Evolutionary conservation across 169 alveolate species (phyloP), one percentile per base, ranked within the genome.

Genomic region (Plasmodium vinckei): DNA sequence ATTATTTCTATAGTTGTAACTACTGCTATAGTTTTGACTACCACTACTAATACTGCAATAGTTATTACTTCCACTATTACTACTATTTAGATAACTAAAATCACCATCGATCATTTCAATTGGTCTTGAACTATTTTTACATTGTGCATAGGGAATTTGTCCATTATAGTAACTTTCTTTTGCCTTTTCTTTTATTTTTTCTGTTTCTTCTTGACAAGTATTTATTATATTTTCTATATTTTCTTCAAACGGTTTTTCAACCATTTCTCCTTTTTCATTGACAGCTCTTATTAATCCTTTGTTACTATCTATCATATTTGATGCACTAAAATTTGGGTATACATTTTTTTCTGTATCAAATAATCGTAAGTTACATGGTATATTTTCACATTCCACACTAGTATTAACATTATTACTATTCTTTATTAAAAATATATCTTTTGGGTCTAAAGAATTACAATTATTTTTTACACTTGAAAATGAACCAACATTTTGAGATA

Each of bases 401-500:
- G 21, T 25, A 13, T 33, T 27, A 15, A 67, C 71, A 53, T 60
- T 54, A 67, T 23, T 64, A 33, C 42, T 33, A 56, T 79, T 64
- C 9, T 67, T 79, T 49, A 49, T 47, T 7, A 69, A 17, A 79
- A 25, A 53, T n/a, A 49, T 60, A 53, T 79, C 82, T 39, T 60
- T 67, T 5, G 23, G 4, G 9, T 49, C 79, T 12, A 13, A 44
- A 13, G 70, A 17, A 42, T 21, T 46, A 33, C 64, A 44, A 4
- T 21, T 23, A 57, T 82, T 82, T 6, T 67, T 67, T 70, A 82
- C 49, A 23, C 23, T 82, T 67, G 84, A 44, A 42, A 54, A 65
- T 3, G 90, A 82, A 65, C 49, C 39, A 1, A 82, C 90, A 82
- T 82, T 82, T 39, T 82, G 90, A 15, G 90, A 82, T 44, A 82